These are phyloP conservation scores for Ustulina deusta DNA, from an alignment of 2,329 filamentous ascomycete genomes.

Conservation along the genomic window DNA sequence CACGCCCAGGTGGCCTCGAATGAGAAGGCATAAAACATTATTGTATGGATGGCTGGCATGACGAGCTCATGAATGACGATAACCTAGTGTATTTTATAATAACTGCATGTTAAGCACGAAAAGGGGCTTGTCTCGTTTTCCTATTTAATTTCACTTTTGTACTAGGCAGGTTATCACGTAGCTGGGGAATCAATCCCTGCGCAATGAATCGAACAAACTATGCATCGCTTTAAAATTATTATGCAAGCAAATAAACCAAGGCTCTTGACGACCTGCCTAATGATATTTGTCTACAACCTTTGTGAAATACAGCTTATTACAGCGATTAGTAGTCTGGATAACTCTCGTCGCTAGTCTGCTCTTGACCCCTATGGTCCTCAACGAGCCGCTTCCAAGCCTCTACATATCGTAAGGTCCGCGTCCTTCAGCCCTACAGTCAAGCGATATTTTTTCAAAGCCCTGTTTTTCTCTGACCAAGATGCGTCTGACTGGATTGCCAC, in stretches of 20 bases:
- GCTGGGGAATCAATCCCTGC: neutral
- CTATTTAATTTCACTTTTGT: neutral
- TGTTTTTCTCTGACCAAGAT: too few species aligned
- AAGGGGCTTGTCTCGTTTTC: conserved; percentile 11
- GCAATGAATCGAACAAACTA: neutral
- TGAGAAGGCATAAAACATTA: conserved; percentile 31
- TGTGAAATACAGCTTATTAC: too few species aligned
- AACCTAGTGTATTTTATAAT: conserved; percentile 35
- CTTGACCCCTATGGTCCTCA: too few species aligned
- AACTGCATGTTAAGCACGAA: neutral
- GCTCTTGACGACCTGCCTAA: neutral
- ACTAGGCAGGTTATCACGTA: neutral
- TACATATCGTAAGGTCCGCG: too few species aligned
- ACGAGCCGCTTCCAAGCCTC: too few species aligned
- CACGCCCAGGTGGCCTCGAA: conserved; percentile 19
- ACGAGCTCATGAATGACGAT: conserved; percentile 37
- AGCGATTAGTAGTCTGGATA: too few species aligned
- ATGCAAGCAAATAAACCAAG: neutral
- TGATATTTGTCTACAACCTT: neutral
- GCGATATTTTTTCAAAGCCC: too few species aligned
- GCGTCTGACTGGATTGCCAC: too few species aligned
- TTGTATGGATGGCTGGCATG: conserved; percentile 12
- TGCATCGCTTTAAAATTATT: neutral
- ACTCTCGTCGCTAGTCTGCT: too few species aligned
- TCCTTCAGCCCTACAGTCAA: too few species aligned